These are phyloP conservation scores for Carex myosuroides DNA, from an alignment of 176 grass and related monocot species.

Conservation along the genomic window DNA sequence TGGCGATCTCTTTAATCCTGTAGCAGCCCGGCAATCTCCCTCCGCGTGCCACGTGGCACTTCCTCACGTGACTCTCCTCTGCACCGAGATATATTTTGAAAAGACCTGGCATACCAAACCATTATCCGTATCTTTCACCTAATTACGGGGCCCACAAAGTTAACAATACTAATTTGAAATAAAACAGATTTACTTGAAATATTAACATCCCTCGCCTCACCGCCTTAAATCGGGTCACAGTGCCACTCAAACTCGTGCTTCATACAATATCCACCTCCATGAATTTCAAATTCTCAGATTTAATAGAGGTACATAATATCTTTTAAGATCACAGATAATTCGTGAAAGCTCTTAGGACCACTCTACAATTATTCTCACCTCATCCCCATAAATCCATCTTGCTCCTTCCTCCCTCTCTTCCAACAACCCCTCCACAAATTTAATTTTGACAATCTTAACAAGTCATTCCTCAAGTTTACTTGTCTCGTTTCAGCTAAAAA, in stretches of 20 bases:
- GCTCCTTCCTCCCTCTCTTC: neutral
- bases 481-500: neutral
- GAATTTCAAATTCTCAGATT: neutral
- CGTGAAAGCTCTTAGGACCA: slow-evolving; percentile 16
- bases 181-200: neutral
- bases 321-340: neutral
- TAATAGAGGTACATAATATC: neutral
- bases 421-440: neutral
- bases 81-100: neutral
- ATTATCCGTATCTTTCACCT: neutral
- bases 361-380: slow-evolving; percentile 15
- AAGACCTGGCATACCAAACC: neutral
- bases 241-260: neutral
- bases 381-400: slow-evolving; percentile 7
- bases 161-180: neutral
- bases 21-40: neutral
- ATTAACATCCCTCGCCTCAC: neutral
- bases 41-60: slow-evolving; percentile 10
- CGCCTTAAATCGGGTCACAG: slow-evolving; percentile 8
- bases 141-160: neutral
- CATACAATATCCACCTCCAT: slow-evolving; percentile 1
- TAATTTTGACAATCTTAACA: neutral
- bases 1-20: slow-evolving; percentile 23
- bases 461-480: neutral
- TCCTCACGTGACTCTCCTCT: slow-evolving; percentile 9